Conservation (phyloP, 2,329 filamentous ascomycete genomes). For the Tolypocladium tropicale region DNA sequence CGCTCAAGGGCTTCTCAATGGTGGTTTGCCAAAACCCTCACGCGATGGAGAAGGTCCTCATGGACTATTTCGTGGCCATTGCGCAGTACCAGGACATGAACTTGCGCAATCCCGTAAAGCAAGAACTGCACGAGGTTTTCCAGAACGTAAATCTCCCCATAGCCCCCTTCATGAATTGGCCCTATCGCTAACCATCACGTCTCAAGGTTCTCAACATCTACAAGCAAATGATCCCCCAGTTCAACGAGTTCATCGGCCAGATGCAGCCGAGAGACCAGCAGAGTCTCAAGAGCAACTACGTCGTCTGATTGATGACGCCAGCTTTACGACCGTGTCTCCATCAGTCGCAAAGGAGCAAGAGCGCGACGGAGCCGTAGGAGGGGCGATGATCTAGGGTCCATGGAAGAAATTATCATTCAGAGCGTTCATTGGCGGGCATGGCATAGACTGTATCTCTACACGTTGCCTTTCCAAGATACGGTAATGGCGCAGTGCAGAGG, state of each 20-base stretch:
- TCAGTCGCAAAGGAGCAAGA: not conserved
- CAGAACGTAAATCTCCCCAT: constrained; percentile 52
- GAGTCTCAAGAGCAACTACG: constrained; percentile 37
- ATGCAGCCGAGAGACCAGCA: constrained; percentile 40
- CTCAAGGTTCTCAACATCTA: constrained; percentile 42
- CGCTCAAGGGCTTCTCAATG: constrained; percentile 81
- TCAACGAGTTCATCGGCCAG: constrained; percentile 42
- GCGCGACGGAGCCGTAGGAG: not conserved
- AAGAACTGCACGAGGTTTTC: constrained; percentile 61
- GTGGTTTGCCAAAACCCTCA: constrained; percentile 80
- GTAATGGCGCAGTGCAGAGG: not conserved
- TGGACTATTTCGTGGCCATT: constrained; percentile 76
- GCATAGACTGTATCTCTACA: constrained; percentile 10
- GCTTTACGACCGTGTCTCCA: not conserved
- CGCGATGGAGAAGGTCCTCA: constrained; percentile 79
- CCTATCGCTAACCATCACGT: not conserved
- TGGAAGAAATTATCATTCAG: no score
- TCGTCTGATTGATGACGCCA: constrained; percentile 19
- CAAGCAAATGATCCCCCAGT: constrained; percentile 49
- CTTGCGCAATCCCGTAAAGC: constrained; percentile 48
- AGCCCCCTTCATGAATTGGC: not conserved
- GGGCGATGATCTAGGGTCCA: no score
- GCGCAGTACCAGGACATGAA: constrained; percentile 62
- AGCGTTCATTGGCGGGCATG: not conserved
- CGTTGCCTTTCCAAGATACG: constrained; percentile 9